Percentiles rank a stretch among this genome's conserved stretches.
Evolutionary conservation across 1,284 basidiomycete genomes (phyloP).

Genomic region (Boletellus deceptivus): DNA sequence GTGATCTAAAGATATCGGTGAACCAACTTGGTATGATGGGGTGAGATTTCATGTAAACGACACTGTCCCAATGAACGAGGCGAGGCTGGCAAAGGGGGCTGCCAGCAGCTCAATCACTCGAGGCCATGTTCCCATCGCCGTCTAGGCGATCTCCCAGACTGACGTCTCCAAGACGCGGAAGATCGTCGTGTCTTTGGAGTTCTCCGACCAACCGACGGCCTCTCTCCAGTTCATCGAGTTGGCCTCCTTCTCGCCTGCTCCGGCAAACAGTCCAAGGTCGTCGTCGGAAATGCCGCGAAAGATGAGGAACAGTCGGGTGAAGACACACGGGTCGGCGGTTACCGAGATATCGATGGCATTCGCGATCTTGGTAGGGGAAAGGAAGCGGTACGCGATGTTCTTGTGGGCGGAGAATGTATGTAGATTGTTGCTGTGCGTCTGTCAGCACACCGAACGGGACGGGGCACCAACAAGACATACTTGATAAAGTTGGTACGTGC

Average conservation of each 20-base stretch:
- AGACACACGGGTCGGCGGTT: conserved; percentile 72
- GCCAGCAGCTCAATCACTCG: conserved; percentile 22
- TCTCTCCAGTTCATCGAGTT: conserved; percentile 75
- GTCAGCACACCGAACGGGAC: background rate
- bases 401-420: conserved; percentile 67
- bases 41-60: conserved; percentile 3
- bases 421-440: conserved; percentile 61
- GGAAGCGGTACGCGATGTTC: conserved; percentile 84
- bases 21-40: conserved; percentile 4
- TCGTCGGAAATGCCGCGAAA: conserved; percentile 79
- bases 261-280: conserved; percentile 66
- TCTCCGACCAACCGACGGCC: conserved; percentile 72
- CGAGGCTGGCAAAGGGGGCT: conserved; percentile 5
- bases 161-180: conserved; percentile 78
- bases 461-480: conserved; percentile 39
- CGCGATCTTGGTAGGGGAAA: conserved; percentile 70
- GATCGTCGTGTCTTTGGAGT: conserved; percentile 64
- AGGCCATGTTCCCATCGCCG: background rate
- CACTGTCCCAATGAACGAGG: conserved; percentile 11
- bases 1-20: conserved; percentile 29
- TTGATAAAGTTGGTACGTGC: conserved; percentile 76
- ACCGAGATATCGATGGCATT: conserved; percentile 81
- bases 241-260: conserved; percentile 82
- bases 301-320: conserved; percentile 81
- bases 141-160: conserved; percentile 64